Percentiles rank a stretch among this genome's conserved stretches.
Evolutionary conservation across 169 alveolate genomes (phyloP).

Genomic region (Theileria equi): DNA sequence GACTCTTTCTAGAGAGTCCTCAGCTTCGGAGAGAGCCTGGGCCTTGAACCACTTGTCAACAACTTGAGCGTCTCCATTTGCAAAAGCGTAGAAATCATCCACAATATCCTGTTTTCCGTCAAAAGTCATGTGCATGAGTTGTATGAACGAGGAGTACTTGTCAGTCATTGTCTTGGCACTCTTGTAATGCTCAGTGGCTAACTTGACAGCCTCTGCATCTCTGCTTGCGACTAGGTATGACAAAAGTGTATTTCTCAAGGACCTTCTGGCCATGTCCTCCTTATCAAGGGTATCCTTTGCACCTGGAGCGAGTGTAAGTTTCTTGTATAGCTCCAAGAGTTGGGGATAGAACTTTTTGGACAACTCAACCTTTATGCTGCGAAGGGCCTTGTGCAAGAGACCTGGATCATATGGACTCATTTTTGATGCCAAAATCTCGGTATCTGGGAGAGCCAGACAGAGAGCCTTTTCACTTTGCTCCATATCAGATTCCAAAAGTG

Average conservation of each 20-base stretch:
- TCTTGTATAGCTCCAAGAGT: slow-evolving; percentile 26
- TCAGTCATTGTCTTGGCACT: slow-evolving; percentile 49
- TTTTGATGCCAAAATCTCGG: slow-evolving; percentile 47
- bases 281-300: slow-evolving; percentile 38
- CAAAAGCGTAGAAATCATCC: slow-evolving; percentile 51
- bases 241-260: slow-evolving; percentile 52
- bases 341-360: slow-evolving; percentile 15
- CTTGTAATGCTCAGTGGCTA: slow-evolving; percentile 38
- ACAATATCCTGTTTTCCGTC: slow-evolving; percentile 34
- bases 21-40: slow-evolving; percentile 68
- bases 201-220: slow-evolving; percentile 51
- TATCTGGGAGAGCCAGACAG: slow-evolving; percentile 58
- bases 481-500: slow-evolving; percentile 24
- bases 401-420: slow-evolving; percentile 59
- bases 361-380: slow-evolving; percentile 17
- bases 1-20: slow-evolving; percentile 64
- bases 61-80: slow-evolving; percentile 61
- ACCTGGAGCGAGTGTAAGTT: slow-evolving; percentile 13
- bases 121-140: slow-evolving; percentile 61
- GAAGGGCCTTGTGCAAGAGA: slow-evolving; percentile 9
- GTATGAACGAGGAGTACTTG: slow-evolving; percentile 43
- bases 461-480: slow-evolving; percentile 61
- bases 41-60: slow-evolving; percentile 76
- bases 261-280: slow-evolving; percentile 62
- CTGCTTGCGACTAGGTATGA: slow-evolving; percentile 41